A percentile compares a stretch with the other conserved stretches of the same genome.
phyloP scores from a whole-genome alignment of 1,139 yeast species.

The Candida sp. region DNA sequence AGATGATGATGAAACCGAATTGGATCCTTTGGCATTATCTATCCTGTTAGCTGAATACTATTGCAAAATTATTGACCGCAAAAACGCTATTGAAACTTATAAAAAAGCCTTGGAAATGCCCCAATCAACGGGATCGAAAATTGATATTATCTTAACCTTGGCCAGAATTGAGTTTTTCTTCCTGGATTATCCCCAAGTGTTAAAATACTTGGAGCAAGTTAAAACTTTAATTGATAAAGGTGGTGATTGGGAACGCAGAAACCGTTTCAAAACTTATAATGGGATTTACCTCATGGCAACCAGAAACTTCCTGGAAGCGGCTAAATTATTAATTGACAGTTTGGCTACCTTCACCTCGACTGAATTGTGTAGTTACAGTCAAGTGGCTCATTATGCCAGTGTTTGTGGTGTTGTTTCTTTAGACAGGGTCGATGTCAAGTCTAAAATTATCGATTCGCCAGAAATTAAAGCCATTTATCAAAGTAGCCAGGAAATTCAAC shows the following conservation, averaged over 20 bases:
- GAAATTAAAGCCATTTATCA: constrained; percentile 83
- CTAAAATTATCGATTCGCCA: constrained; percentile 88
- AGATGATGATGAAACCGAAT: constrained; percentile 86
- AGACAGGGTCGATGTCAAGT: constrained; percentile 81
- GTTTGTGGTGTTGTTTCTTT: constrained; percentile 81
- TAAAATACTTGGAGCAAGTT: constrained; percentile 72
- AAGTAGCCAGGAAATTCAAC: constrained; percentile 69
- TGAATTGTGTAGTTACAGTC: constrained; percentile 86
- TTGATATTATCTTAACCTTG: constrained; percentile 78
- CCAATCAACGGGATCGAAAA: constrained; percentile 85
- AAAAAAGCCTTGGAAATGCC: constrained; percentile 76
- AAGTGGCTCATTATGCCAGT: constrained; percentile 85
- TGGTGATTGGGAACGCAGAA: constrained; percentile 99
- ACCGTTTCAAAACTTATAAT: constrained; percentile 85
- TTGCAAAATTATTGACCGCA: constrained; percentile 76
- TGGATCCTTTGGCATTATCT: constrained; percentile 76
- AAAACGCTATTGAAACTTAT: constrained; percentile 69
- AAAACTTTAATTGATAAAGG: constrained; percentile 85
- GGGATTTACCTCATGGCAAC: constrained; percentile 85
- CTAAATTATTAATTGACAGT: constrained; percentile 81
- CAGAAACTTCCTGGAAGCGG: constrained; percentile 81
- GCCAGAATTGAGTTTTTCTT: constrained; percentile 86
- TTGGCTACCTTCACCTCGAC: constrained; percentile 96
- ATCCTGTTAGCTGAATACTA: constrained; percentile 85
- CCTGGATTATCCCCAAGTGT: constrained; percentile 69